Evolutionary conservation across 495 filamentous ascomycete species (phyloP).

Genomic region (Tuber melanosporum): DNA sequence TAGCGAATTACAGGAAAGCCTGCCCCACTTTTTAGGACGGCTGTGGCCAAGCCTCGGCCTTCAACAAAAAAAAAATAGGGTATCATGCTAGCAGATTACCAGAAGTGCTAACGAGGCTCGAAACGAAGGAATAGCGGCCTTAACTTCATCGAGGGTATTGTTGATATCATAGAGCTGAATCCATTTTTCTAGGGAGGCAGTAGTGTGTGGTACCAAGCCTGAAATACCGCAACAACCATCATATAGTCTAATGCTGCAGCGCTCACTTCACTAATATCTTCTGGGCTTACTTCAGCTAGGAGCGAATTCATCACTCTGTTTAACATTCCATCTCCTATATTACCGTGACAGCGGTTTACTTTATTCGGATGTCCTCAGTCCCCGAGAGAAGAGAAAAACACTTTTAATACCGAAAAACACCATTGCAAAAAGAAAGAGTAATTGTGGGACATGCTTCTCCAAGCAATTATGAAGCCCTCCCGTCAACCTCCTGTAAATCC

Average conservation of each 20-base stretch:
- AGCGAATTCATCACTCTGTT: neutral
- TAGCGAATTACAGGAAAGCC: too few species aligned
- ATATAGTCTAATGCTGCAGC: neutral
- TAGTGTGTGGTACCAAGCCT: neutral
- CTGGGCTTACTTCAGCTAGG: neutral
- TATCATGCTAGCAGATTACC: too few species aligned
- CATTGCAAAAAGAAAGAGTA: conserved; percentile 3
- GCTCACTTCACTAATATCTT: neutral
- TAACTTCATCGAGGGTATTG: neutral
- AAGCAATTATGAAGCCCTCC: conserved; percentile 43
- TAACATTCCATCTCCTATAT: neutral
- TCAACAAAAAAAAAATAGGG: neutral
- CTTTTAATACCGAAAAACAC: conserved; percentile 6
- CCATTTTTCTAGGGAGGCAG: neutral
- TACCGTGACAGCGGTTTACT: neutral
- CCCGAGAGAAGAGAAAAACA: neutral
- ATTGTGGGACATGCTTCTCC: conserved; percentile 39
- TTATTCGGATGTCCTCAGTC: neutral
- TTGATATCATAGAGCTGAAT: neutral
- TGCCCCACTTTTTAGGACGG: neutral
- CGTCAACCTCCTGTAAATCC: conserved; percentile 77
- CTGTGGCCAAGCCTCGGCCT: neutral
- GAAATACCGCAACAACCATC: neutral
- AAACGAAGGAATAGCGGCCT: neutral
- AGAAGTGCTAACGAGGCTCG: neutral